phyloP scores from a whole-genome alignment of 2,329 filamentous ascomycete genomes.

The Cadophora luteo-olivacea region DNA sequence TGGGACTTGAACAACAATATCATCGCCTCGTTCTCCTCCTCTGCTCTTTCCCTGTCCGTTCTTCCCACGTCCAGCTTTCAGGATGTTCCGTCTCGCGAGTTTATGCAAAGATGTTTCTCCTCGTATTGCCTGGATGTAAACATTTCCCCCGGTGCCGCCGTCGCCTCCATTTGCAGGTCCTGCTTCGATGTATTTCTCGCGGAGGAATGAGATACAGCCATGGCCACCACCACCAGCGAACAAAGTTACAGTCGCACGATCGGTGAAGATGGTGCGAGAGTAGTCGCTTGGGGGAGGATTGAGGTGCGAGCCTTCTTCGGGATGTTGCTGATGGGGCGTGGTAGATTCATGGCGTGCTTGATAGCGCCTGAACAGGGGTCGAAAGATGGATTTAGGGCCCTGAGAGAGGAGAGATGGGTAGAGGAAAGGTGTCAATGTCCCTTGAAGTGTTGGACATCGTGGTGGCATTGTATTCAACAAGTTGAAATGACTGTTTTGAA shows the following conservation, averaged over 20 bases:
- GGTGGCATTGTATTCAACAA: conserved; percentile 38
- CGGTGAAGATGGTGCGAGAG: conserved; percentile 80
- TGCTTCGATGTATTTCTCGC: conserved; percentile 87
- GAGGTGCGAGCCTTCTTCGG: conserved; percentile 59
- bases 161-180: conserved; percentile 95
- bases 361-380: conserved; percentile 28
- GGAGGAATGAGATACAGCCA: conserved; percentile 92
- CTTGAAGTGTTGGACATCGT: conserved; percentile 39
- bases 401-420: conserved; percentile 42
- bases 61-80: conserved; percentile 78
- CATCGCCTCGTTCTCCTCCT: conserved; percentile 81
- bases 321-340: conserved; percentile 21
- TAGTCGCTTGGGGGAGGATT: conserved; percentile 88
- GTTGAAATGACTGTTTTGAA: background rate
- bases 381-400: conserved; percentile 21
- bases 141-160: conserved; percentile 86
- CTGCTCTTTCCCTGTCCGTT: conserved; percentile 77
- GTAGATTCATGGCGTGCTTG: conserved; percentile 35
- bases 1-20: conserved; percentile 87
- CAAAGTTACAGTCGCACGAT: conserved; percentile 80
- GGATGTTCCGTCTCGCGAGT: conserved; percentile 75
- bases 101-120: conserved; percentile 95
- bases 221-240: conserved; percentile 84
- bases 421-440: conserved; percentile 45
- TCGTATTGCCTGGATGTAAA: conserved; percentile 92